phyloP scores from a whole-genome alignment of 2,329 filamentous ascomycete genomes.

The Colletotrichum brevisporum region DNA sequence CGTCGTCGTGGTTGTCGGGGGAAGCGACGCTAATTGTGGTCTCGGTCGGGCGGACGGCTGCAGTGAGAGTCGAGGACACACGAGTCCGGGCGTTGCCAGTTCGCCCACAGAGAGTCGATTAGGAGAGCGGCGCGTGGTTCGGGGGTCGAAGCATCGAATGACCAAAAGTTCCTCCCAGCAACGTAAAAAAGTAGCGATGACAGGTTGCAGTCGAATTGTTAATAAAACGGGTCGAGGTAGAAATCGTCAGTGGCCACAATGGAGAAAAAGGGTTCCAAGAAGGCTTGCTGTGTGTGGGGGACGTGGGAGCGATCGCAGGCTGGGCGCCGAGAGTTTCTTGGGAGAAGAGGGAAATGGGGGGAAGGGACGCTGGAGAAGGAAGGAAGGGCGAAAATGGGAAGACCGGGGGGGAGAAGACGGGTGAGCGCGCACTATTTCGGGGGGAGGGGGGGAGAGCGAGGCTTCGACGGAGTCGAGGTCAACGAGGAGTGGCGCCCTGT shows the following conservation, averaged over 20 bases:
- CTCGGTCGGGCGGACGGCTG: constrained; percentile 38
- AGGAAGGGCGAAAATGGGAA: constrained; percentile 26
- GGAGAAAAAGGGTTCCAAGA: constrained; percentile 37
- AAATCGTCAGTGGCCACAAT: constrained; percentile 22
- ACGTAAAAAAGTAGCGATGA: constrained; percentile 1
- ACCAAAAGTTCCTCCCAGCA: constrained; percentile 6
- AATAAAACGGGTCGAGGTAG: constrained; percentile 30
- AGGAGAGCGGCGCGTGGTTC: constrained; percentile 13
- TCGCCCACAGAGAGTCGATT: constrained; percentile 8
- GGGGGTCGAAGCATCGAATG: constrained; percentile 20
- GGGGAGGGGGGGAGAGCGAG: not conserved
- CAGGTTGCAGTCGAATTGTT: constrained; percentile 24
- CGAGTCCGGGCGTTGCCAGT: constrained; percentile 28
- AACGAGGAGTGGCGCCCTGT: constrained; percentile 27
- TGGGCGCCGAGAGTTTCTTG: constrained; percentile 44
- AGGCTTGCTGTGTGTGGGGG: constrained; percentile 40
- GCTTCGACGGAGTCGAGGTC: constrained; percentile 10
- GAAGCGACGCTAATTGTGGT: constrained; percentile 16
- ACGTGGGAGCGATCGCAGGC: constrained; percentile 43
- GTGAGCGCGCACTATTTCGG: constrained; percentile 35
- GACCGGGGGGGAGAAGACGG: constrained; percentile 21
- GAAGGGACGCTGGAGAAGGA: not conserved
- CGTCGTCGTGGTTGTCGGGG: constrained; percentile 29
- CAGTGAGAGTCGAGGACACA: constrained; percentile 34
- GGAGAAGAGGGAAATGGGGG: constrained; percentile 29